Percentiles rank a stretch among this genome's conserved stretches.
Evolutionary conservation across 2,329 filamentous ascomycete genomes (phyloP).

Genomic region (Didymella lethalis): DNA sequence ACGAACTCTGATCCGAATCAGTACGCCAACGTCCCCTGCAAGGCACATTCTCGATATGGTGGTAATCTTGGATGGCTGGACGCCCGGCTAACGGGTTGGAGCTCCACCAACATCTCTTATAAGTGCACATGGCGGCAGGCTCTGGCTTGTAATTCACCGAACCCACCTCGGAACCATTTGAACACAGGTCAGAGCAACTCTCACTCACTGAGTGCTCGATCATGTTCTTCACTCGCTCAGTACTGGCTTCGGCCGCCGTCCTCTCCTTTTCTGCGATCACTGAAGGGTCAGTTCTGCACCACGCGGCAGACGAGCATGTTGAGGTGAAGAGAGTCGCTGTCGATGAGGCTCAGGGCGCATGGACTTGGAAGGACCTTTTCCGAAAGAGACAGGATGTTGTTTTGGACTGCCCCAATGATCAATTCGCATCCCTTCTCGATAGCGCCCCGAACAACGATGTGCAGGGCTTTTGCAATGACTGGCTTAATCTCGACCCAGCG

Average conservation of each 20-base stretch:
- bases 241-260: slow-evolving; percentile 41
- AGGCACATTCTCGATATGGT: slow-evolving; percentile 46
- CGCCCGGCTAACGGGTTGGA: slow-evolving; percentile 25
- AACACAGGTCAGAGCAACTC: slow-evolving; percentile 39
- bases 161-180: slow-evolving; percentile 27
- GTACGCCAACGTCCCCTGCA: slow-evolving; percentile 45
- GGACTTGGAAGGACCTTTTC: slow-evolving; percentile 21
- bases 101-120: slow-evolving; percentile 31
- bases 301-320: slow-evolving; percentile 15
- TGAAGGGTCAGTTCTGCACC: slow-evolving; percentile 32
- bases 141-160: slow-evolving; percentile 21
- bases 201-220: slow-evolving; percentile 47
- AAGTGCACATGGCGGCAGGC: slow-evolving; percentile 33
- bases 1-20: slow-evolving; percentile 34
- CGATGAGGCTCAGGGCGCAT: slow-evolving; percentile 5
- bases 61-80: slow-evolving; percentile 40
- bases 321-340: slow-evolving; percentile 13
- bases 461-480: slow-evolving; percentile 40
- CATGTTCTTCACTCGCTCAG: slow-evolving; percentile 46
- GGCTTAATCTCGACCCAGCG: slow-evolving; percentile 37
- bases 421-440: slow-evolving; percentile 30
- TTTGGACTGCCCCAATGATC: slow-evolving; percentile 30
- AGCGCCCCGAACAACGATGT: slow-evolving; percentile 20
- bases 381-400: slow-evolving; percentile 28
- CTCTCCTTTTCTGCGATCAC: slow-evolving; percentile 39